phyloP scores from a whole-genome alignment of 148 eudicot species.

The Mesembryanthemum crystallinum region DNA sequence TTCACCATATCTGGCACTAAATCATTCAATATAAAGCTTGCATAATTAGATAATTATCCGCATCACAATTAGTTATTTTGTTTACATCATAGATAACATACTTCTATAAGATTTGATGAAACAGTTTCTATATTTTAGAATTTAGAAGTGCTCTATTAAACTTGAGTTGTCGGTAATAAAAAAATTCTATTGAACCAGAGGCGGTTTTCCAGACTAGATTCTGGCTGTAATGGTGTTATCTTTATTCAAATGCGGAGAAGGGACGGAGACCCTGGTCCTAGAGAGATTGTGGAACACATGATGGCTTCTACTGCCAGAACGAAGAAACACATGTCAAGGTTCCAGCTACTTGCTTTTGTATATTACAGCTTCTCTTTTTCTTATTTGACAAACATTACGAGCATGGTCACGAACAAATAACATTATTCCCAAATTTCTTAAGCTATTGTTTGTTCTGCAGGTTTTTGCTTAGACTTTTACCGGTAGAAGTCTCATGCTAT shows the following conservation, averaged over 20 bases:
- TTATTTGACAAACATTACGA: background rate
- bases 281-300: constrained; percentile 74
- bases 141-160: background rate
- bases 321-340: constrained; percentile 90
- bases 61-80: no score
- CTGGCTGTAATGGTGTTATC: constrained; percentile 94
- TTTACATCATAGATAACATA: no score
- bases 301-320: constrained; percentile 73
- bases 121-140: background rate
- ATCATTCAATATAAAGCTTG: no score
- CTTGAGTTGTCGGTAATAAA: constrained; percentile 10
- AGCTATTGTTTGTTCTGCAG: constrained; percentile 33
- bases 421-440: constrained; percentile 1
- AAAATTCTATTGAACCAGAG: constrained; percentile 48
- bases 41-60: no score
- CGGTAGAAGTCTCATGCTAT: constrained; percentile 84
- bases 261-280: constrained; percentile 81
- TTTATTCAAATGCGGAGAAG: constrained; percentile 74
- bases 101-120: background rate
- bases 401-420: background rate
- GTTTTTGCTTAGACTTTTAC: constrained; percentile 78
- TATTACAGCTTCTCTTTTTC: background rate
- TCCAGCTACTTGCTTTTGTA: constrained; percentile 10
- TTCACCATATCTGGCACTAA: background rate
- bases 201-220: constrained; percentile 71